Evolutionary conservation across 1,284 basidiomycete species (phyloP).

Genomic region (Ganoderma sinense): DNA sequence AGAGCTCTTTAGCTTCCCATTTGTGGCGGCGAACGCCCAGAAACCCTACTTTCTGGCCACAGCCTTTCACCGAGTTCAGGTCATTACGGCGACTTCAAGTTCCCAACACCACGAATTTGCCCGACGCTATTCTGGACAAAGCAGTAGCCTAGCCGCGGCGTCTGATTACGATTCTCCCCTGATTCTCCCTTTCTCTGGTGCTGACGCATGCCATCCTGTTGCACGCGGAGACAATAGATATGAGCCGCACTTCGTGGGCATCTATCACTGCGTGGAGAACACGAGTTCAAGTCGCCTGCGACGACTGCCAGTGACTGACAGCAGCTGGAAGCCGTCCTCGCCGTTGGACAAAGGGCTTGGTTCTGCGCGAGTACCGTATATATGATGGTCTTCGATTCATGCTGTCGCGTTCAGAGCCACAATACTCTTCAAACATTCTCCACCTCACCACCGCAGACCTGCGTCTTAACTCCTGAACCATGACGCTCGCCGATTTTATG

Average conservation of each 20-base stretch:
- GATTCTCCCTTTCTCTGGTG: background rate
- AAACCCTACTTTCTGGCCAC: too few species aligned
- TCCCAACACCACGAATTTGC: background rate
- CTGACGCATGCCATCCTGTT: background rate
- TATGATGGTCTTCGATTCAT: background rate
- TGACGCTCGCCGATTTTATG: conserved; percentile 2
- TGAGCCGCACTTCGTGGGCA: background rate
- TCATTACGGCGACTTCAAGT: background rate
- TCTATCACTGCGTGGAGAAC: background rate
- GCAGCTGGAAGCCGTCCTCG: background rate
- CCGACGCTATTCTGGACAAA: background rate
- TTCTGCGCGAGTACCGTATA: background rate
- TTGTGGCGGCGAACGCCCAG: too few species aligned
- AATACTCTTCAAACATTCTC: background rate
- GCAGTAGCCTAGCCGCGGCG: background rate
- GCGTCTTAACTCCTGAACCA: background rate
- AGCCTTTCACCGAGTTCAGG: background rate
- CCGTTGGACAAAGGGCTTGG: background rate
- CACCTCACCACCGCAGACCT: background rate
- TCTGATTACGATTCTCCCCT: background rate
- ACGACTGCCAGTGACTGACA: background rate
- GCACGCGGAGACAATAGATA: background rate
- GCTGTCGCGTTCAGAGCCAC: background rate
- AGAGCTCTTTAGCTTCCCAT: too few species aligned
- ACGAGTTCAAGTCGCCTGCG: background rate